phyloP scores from a whole-genome alignment of 805 yeast genomes.

The Kockiozyma suomiensis region DNA sequence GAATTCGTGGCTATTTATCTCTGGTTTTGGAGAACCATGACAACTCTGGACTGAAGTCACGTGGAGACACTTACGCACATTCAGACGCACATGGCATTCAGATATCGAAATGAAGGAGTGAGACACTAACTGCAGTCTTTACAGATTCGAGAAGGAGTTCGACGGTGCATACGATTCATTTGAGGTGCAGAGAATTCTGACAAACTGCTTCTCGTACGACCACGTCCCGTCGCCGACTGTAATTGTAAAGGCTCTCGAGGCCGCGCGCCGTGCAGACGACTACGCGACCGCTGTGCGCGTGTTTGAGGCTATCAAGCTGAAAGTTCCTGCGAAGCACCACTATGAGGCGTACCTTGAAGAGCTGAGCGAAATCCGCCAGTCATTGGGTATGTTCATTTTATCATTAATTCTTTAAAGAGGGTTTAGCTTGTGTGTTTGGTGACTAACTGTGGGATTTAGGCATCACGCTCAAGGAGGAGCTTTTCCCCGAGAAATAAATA shows the following conservation, averaged over 20 bases:
- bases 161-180: constrained; percentile 88
- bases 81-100: neutral
- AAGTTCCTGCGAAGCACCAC: constrained; percentile 92
- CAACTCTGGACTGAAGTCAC: neutral
- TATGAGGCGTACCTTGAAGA: constrained; percentile 95
- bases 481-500: constrained; percentile 51
- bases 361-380: constrained; percentile 85
- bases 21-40: neutral
- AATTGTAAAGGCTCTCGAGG: constrained; percentile 91
- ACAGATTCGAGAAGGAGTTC: constrained; percentile 89
- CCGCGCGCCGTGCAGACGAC: constrained; percentile 98
- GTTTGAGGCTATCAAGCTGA: constrained; percentile 80
- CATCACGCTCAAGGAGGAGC: constrained; percentile 87
- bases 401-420: too few species aligned
- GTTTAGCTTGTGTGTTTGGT: too few species aligned
- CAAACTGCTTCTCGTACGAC: constrained; percentile 98
- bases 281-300: constrained; percentile 98
- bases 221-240: constrained; percentile 98
- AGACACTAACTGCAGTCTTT: constrained; percentile 15
- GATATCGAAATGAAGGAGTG: neutral
- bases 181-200: constrained; percentile 88
- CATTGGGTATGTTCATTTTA: constrained; percentile 58
- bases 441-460: too few species aligned
- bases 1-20: neutral
- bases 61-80: neutral